Evolutionary conservation across 106 monocot species (phyloP).

Genomic region (Acorus gramineus): DNA sequence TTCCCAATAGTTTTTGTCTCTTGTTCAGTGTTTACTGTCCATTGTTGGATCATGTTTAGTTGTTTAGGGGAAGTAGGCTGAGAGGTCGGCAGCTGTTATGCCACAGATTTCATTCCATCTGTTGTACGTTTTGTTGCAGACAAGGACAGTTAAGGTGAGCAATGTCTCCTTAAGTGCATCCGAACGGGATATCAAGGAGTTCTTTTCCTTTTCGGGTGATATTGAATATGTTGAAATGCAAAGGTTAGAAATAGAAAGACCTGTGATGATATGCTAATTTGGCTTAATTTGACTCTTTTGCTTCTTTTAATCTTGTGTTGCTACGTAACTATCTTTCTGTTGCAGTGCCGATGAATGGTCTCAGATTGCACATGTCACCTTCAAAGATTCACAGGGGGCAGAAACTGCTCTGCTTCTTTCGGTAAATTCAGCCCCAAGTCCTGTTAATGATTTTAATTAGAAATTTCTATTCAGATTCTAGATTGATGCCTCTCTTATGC

Average conservation of each 20-base stretch:
- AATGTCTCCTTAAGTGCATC: constrained; percentile 34
- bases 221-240: constrained; percentile 30
- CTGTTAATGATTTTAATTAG: too few relatives aligned
- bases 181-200: constrained; percentile 32
- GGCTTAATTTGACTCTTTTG: background rate
- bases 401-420: constrained; percentile 39
- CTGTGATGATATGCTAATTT: background rate
- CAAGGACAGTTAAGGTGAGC: constrained; percentile 29
- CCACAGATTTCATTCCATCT: too few relatives aligned
- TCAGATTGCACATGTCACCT: constrained; percentile 42
- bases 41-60: too few relatives aligned
- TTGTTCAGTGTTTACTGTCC: too few relatives aligned
- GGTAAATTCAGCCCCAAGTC: background rate
- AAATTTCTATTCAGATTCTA: too few relatives aligned
- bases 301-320: background rate
- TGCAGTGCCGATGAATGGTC: constrained; percentile 38
- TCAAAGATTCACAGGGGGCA: constrained; percentile 38
- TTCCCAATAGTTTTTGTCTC: too few relatives aligned
- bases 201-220: constrained; percentile 47
- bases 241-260: constrained; percentile 10
- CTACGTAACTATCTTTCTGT: background rate
- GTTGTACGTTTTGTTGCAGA: constrained; percentile 4
- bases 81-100: too few relatives aligned
- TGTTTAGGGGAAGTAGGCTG: too few relatives aligned
- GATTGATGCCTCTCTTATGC: too few relatives aligned